phyloP scores from a whole-genome alignment of 495 filamentous ascomycete genomes.

The Ramalina peruviana region DNA sequence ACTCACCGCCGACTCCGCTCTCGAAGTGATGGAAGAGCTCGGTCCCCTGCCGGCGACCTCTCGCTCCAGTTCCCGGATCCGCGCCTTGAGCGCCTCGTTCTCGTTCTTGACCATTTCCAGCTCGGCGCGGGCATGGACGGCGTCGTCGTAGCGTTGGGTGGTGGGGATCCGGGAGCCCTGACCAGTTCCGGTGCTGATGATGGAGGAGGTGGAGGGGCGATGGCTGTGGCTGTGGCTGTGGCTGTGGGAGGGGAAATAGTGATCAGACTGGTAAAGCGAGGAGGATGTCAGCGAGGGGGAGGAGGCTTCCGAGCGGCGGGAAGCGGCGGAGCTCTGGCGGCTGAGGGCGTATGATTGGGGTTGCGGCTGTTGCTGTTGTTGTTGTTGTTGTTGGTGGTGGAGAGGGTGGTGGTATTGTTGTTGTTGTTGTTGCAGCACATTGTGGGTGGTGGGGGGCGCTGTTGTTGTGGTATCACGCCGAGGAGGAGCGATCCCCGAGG shows the following conservation, averaged over 20 bases:
- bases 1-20: background rate
- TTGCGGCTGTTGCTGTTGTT: constrained; percentile 8
- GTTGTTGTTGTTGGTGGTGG: too few relatives aligned
- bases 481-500: constrained; percentile 35
- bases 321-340: constrained; percentile 25
- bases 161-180: constrained; percentile 8
- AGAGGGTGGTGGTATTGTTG: too few relatives aligned
- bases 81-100: constrained; percentile 61
- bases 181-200: constrained; percentile 8
- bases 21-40: background rate
- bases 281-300: constrained; percentile 22
- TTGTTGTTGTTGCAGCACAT: too few relatives aligned
- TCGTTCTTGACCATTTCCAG: constrained; percentile 62
- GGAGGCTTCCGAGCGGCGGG: constrained; percentile 27
- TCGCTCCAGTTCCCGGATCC: constrained; percentile 61
- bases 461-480: constrained; percentile 22
- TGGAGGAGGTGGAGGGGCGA: constrained; percentile 18
- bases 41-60: constrained; percentile 3
- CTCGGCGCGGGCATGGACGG: constrained; percentile 51
- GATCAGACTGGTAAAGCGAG: constrained; percentile 21
- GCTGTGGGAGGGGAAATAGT: constrained; percentile 16
- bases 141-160: constrained; percentile 49
- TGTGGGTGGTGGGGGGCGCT: too few relatives aligned
- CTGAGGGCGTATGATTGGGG: constrained; percentile 9
- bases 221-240: constrained; percentile 17